Conservation (phyloP, 2,329 filamentous ascomycete species). For the Claviceps maximensis region DNA sequence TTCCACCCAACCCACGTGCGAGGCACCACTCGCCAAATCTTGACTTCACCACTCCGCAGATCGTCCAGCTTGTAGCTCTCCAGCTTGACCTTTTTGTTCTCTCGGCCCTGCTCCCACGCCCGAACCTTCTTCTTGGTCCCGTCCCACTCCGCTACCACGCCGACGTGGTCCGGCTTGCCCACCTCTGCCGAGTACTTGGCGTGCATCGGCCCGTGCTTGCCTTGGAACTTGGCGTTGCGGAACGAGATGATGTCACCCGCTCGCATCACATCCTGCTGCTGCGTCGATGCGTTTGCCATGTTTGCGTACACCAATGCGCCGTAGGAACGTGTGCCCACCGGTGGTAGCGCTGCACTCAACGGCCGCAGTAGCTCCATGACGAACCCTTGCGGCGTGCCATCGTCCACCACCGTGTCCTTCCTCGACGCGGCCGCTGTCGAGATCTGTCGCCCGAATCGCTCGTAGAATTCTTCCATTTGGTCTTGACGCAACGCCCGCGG, state of each 20-base stretch:
- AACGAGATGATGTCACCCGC: slow-evolving; percentile 86
- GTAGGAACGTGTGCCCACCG: slow-evolving; percentile 79
- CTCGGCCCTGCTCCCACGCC: slow-evolving; percentile 87
- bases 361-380: slow-evolving; percentile 68
- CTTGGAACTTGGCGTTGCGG: slow-evolving; percentile 87
- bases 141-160: slow-evolving; percentile 89
- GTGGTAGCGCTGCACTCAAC: slow-evolving; percentile 59
- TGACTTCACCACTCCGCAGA: slow-evolving; percentile 82
- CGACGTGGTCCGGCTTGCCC: slow-evolving; percentile 80
- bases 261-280: slow-evolving; percentile 85
- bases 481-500: slow-evolving; percentile 77
- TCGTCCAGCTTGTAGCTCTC: slow-evolving; percentile 94
- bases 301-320: slow-evolving; percentile 91
- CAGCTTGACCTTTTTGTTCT: slow-evolving; percentile 83
- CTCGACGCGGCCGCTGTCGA: slow-evolving; percentile 54
- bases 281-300: slow-evolving; percentile 82
- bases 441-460: slow-evolving; percentile 68
- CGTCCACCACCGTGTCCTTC: slow-evolving; percentile 70
- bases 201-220: slow-evolving; percentile 90
- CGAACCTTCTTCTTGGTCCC: slow-evolving; percentile 96
- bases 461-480: slow-evolving; percentile 77
- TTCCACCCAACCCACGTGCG: slow-evolving; percentile 89
- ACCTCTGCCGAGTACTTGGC: slow-evolving; percentile 85
- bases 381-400: slow-evolving; percentile 67
- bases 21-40: slow-evolving; percentile 93